Evolutionary conservation across 371 early-diverging fungal genomes (phyloP).

Genomic region (Thermomucor indicae-seudaticae): DNA sequence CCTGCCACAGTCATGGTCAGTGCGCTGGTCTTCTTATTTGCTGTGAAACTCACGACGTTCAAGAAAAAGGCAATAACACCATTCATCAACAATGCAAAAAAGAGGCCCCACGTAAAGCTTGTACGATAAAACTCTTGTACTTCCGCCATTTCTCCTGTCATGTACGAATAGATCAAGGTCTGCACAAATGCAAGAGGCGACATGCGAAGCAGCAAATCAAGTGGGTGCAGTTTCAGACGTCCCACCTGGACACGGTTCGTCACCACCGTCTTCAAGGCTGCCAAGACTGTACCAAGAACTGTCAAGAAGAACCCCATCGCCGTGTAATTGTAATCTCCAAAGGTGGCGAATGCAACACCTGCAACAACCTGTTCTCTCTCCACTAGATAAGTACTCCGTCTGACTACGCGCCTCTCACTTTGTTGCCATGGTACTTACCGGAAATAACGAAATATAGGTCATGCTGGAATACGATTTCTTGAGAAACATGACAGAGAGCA

Average conservation of each 20-base stretch:
- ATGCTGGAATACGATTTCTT: constrained; percentile 52
- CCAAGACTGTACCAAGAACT: constrained; percentile 75
- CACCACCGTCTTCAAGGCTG: constrained; percentile 80
- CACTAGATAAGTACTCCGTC: not conserved
- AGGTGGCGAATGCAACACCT: constrained; percentile 82
- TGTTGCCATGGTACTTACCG: constrained; percentile 18
- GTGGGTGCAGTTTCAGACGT: constrained; percentile 70
- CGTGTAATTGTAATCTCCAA: constrained; percentile 79
- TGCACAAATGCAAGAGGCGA: constrained; percentile 79
- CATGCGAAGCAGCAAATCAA: constrained; percentile 81
- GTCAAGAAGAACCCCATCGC: constrained; percentile 71
- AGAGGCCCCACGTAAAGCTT: constrained; percentile 42
- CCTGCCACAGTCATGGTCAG: constrained; percentile 88
- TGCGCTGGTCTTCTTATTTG: constrained; percentile 81
- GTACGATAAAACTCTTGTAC: constrained; percentile 47
- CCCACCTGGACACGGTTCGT: constrained; percentile 83
- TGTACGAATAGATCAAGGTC: constrained; percentile 59
- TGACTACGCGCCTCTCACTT: not conserved
- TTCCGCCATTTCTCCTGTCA: constrained; percentile 64
- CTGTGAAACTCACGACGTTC: constrained; percentile 79
- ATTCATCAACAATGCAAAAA: constrained; percentile 62
- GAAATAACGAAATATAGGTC: constrained; percentile 62
- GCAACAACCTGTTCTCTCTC: constrained; percentile 52
- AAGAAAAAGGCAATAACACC: constrained; percentile 81
- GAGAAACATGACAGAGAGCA: constrained; percentile 56